Evolutionary conservation across 2,329 filamentous ascomycete species (phyloP), one percentile per base, ranked within the genome.

Genomic region (Metarhizium robertsii): DNA sequence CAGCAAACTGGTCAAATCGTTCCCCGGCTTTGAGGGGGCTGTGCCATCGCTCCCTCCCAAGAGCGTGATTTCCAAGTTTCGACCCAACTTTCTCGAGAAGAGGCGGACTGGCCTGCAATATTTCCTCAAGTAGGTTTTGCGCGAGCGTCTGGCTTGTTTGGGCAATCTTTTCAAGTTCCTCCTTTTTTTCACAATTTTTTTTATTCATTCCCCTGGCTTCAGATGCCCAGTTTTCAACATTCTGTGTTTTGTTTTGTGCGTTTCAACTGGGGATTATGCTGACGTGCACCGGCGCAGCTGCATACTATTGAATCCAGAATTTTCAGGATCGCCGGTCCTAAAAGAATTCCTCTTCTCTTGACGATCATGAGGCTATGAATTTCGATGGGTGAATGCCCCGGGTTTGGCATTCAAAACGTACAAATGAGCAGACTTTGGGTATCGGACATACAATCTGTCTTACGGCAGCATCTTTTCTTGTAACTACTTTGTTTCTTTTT

Each of bases 21-120:
- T 97, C 63, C 92, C 94, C 4, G 81, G 86, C 62, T 92, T 92
- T 25, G 84, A 84, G 65, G 88, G 82, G 29, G 90, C 91, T n/a
- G 84, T 99, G 67, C 94, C 94, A n/a, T 78, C 83, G 40, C 76
- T 99, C 57, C 94, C 94, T 48, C 90, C 90, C 38, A 99, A 99
- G 74, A 95, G 90, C 67, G 77, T 95, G 53, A 84, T 97, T 54
- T 92, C 88, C 74, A 88, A 81, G 75, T 96, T 96, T 66, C 80
- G 88, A 53, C 85, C 89, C 11, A 82, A 81, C 53, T 97, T 99
- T 69, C 78, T 99, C 18, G 92, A 96, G 70, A 86, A 87, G 66
- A 80, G 94, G 65, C 84, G 90, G 62, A 79, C 83, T 46, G 92
- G 92, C 6, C 75, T 99, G 57, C 86, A 90, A 67, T 96, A 97